Evolutionary conservation across 2,329 filamentous ascomycete genomes (phyloP), one percentile per base, ranked within the genome.

Genomic region (Ophiostoma sp.): DNA sequence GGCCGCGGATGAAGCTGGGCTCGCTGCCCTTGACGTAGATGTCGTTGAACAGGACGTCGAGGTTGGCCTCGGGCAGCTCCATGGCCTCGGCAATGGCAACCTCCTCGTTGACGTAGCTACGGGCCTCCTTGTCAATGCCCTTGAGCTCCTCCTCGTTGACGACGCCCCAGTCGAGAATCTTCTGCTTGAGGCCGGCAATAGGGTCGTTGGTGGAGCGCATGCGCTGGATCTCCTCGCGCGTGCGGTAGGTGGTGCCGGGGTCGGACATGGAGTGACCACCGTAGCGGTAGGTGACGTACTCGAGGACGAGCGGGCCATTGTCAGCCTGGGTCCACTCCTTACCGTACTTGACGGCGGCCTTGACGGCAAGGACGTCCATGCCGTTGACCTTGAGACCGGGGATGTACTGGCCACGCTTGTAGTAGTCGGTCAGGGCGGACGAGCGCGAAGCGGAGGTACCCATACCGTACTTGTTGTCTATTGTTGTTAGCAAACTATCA

Each of bases 401-500:
- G 78, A 99, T 99, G 88, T 98, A 99, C 87, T 99, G 96, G 78
- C 96, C 96, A 86, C 96, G 95, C 92, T 98, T 98, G 91, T 99
- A 98, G 91, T 99, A 99, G 84, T 99, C 96, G 83, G 96, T 98
- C 82, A 98, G 86, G 79, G 96, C 96, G 75, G 96, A 95, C 75
- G 96, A 95, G 80, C 96, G 94, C 85, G 92, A 92, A 78, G 96
- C 95, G 75, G 96, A 93, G 76, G 96, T 99, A 86, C 96, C 96
- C 96, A 99, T 99, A 84, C 96, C 96, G 84, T 99, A 99, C 87
- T 99, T 99, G 92, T 99, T 99, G 90, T 99, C 95, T 97, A 72
- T 22, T 5, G n/a, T 2, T n/a, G 25, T 83, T 77, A 83, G 80
- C 59, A 22, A 55, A 7, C 0, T 0, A 39, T 8, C 1, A 31